Evolutionary conservation across 2,329 filamentous ascomycete species (phyloP).

Genomic region (Colletotrichum brevisporum): DNA sequence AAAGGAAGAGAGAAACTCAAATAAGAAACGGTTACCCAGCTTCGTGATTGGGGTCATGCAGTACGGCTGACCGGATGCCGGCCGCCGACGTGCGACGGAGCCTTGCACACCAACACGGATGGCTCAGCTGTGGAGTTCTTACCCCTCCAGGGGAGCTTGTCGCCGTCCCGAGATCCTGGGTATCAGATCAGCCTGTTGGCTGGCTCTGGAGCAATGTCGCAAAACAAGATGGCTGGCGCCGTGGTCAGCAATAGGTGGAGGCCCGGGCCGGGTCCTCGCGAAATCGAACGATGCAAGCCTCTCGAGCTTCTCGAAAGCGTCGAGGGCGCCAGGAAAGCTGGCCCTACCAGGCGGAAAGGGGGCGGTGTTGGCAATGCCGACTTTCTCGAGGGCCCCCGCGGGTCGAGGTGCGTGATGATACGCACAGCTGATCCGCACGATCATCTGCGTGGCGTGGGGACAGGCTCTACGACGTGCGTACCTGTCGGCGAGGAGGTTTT

Average conservation of each 20-base stretch:
- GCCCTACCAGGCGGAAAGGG: constrained; percentile 16
- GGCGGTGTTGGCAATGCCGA: constrained; percentile 7
- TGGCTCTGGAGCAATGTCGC: not conserved
- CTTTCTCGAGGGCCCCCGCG: not conserved
- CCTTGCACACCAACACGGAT: not conserved
- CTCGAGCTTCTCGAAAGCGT: not conserved
- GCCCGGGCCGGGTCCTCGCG: not conserved
- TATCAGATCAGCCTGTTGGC: not conserved
- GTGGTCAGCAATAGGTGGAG: not conserved
- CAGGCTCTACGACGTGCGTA: constrained; percentile 12
- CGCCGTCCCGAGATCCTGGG: constrained; percentile 20
- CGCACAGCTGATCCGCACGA: constrained; percentile 15
- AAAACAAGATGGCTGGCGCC: constrained; percentile 9
- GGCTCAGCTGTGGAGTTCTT: constrained; percentile 6
- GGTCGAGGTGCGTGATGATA: constrained; percentile 8
- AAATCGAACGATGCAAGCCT: constrained; percentile 3
- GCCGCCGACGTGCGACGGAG: not conserved
- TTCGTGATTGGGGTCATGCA: not conserved
- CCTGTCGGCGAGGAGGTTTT: constrained; percentile 13
- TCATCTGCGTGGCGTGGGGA: constrained; percentile 19
- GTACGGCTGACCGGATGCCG: constrained; percentile 8
- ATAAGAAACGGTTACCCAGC: not conserved
- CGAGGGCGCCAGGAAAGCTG: not conserved
- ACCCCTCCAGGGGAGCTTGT: not conserved
- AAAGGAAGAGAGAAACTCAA: not conserved